Evolutionary conservation across 169 alveolate genomes (phyloP), one percentile per base, ranked within the genome.

Genomic region (Hammondia hammondi): DNA sequence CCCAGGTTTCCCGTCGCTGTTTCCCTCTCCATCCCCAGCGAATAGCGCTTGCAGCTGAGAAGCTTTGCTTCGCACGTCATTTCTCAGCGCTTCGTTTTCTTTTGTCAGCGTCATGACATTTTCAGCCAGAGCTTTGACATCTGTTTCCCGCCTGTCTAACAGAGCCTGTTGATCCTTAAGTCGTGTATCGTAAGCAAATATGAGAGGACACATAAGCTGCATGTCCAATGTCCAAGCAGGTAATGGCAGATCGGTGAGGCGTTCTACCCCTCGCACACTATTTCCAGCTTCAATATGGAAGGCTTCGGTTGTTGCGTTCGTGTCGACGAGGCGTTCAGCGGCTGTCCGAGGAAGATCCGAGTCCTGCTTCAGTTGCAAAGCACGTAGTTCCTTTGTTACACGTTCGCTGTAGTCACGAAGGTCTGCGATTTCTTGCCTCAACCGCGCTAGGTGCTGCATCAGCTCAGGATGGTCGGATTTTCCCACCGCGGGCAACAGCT

Each of bases 141-240:
- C 88, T 32, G n/a, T 81, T 52, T 94, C 95, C 52, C 82, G 94
- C 61, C 81, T 73, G 45, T 87, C 94, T 43, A 93, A 35, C 37
- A 91, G 91, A 67, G 61, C 77, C 45, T 94, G 94, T 43, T 90
- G 92, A 17, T 94, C 96, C 67, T 71, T 67, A 32, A 94, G 82
- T 43, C 96, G 73, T n/a, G 84, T 94, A 82, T 94, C 96, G 61
- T 94, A 94, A 5, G 94, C 96, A n/a, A 90, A 77, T 73, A 94
- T 91, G 67, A 94, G 94, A 19, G 96, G 96, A 77, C 94, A 81
- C 77, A 94, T 91, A 67, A 94, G 89, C 67, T 91, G 95, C 96
- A 94, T 87, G 57, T 94, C 92, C 81, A 72, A 85, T 17, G 95
- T 81, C 96, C 96, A 94, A 46, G 96, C 94, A 37, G 96, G 96